Evolutionary conservation across 331 rosid genomes (phyloP).

Genomic region (Rhamnella rubrinervis): DNA sequence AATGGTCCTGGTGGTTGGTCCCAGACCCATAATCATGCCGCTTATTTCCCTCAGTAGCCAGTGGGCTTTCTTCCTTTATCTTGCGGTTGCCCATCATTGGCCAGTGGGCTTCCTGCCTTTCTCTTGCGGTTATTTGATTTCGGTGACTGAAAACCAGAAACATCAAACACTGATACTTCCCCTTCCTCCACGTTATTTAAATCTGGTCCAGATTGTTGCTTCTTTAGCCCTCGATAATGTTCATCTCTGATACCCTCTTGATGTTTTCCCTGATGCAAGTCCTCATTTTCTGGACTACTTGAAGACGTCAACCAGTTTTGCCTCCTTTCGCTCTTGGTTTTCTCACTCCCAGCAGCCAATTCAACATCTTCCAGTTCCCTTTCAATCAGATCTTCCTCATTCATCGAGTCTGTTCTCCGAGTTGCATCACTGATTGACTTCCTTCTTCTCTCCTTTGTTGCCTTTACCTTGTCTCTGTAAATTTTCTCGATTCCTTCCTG

Average conservation of each 20-base stretch:
- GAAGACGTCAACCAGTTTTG: conserved; percentile 71
- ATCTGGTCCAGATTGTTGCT: conserved; percentile 42
- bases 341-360: conserved; percentile 70
- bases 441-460: conserved; percentile 90
- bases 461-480: conserved; percentile 86
- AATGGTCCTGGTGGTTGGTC: conserved; percentile 16
- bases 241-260: conserved; percentile 51
- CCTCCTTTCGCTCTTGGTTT: conserved; percentile 68
- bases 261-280: conserved; percentile 44
- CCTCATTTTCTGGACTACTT: conserved; percentile 50
- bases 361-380: conserved; percentile 93
- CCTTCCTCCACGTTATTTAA: conserved; percentile 82
- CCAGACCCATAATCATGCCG: conserved; percentile 31
- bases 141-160: conserved; percentile 54
- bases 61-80: conserved; percentile 72
- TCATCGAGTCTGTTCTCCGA: conserved; percentile 68
- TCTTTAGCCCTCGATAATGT: conserved; percentile 36
- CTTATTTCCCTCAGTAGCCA: conserved; percentile 25
- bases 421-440: conserved; percentile 59
- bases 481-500: conserved; percentile 78
- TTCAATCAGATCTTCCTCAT: conserved; percentile 96
- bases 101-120: conserved; percentile 66
- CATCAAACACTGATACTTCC: conserved; percentile 58
- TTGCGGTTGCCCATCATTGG: conserved; percentile 67
- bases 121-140: conserved; percentile 72